Conservation (phyloP, 2,329 filamentous ascomycete species). For the Neofusicoccum parvum region DNA sequence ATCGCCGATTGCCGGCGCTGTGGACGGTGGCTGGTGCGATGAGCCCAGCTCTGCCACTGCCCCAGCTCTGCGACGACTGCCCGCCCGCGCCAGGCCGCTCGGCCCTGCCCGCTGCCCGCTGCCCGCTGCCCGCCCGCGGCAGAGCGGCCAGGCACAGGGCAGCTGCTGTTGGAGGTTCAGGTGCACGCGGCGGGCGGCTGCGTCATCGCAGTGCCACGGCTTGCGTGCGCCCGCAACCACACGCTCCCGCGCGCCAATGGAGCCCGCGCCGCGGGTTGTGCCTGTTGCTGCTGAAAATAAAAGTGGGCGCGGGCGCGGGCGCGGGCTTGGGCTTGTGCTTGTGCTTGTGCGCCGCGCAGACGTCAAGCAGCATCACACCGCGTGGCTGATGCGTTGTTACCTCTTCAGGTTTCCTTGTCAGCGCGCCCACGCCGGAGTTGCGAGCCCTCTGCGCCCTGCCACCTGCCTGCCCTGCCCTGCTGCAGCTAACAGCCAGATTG, state of each 20-base stretch:
- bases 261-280: background rate
- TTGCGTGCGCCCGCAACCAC: no score
- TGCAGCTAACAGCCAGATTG: background rate
- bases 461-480: background rate
- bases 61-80: no score
- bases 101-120: no score
- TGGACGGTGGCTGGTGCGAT: background rate
- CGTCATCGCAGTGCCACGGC: no score
- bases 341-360: slow-evolving; percentile 15
- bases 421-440: background rate
- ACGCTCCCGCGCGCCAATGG: no score
- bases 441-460: background rate
- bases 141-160: no score
- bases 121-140: no score
- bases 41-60: no score
- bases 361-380: slow-evolving; percentile 22
- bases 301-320: background rate
- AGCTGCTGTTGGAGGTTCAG: no score
- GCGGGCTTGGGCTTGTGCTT: background rate
- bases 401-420: slow-evolving; percentile 14
- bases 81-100: no score
- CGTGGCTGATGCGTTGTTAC: slow-evolving; percentile 12
- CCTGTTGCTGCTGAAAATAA: slow-evolving; percentile 15
- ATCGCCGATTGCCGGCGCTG: background rate
- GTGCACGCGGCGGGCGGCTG: no score